Evolutionary conservation across 106 monocot species (phyloP).

Genomic region (Platanthera zijinensis): DNA sequence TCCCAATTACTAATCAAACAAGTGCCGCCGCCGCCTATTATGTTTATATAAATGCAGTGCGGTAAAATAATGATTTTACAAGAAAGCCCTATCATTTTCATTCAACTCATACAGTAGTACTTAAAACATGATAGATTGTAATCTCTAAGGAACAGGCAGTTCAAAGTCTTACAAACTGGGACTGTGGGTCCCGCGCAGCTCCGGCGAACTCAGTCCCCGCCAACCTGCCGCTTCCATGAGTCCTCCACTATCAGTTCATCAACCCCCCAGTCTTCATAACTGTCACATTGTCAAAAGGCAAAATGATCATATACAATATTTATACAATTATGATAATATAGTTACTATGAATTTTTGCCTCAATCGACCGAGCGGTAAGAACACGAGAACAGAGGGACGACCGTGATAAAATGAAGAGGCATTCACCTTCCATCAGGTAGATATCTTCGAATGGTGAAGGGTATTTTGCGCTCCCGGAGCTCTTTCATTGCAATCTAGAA

Average conservation of each 20-base stretch:
- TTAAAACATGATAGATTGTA: no score
- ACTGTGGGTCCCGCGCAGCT: no score
- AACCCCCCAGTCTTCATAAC: conserved; percentile 95
- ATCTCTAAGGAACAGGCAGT: no score
- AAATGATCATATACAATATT: not conserved
- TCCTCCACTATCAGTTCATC: conserved; percentile 97
- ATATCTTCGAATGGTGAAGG: conserved; percentile 66
- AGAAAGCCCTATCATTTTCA: no score
- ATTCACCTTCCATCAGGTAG: conserved; percentile 68
- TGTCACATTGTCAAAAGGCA: conserved; percentile 9
- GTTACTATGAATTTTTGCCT: no score
- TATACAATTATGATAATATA: no score
- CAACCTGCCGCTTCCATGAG: conserved; percentile 90
- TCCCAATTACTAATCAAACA: no score
- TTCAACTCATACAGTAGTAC: no score
- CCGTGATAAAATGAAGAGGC: not conserved
- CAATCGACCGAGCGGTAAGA: not conserved
- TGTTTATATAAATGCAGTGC: no score
- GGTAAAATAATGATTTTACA: no score
- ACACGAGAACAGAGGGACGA: not conserved
- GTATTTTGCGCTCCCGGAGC: conserved; percentile 57
- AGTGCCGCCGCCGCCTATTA: no score
- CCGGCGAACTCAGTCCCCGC: conserved; percentile 41
- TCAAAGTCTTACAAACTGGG: no score
- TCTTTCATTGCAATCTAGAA: conserved; percentile 73